Evolutionary conservation across 2,329 filamentous ascomycete genomes (phyloP).

Genomic region (Aspergillus ochraceoroseus): DNA sequence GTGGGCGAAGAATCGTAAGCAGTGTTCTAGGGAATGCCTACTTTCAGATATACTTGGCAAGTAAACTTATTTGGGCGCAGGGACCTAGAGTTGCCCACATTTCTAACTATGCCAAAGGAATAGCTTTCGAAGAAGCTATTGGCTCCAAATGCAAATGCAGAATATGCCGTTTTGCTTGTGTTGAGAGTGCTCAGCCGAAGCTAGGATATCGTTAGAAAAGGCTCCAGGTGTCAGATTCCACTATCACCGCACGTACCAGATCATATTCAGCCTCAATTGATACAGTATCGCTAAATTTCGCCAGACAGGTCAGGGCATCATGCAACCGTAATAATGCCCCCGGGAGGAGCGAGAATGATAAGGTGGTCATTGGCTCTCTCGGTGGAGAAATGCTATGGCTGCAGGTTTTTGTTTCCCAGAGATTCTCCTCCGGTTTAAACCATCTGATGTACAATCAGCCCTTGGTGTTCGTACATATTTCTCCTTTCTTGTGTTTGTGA

Average conservation of each 20-base stretch:
- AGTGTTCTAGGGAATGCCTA: constrained; percentile 27
- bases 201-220: constrained; percentile 26
- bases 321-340: constrained; percentile 54
- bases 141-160: constrained; percentile 54
- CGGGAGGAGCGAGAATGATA: constrained; percentile 53
- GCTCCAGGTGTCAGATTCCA: not conserved
- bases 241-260: constrained; percentile 27
- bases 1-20: too few species aligned
- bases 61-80: constrained; percentile 50
- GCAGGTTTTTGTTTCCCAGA: too few species aligned
- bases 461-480: too few species aligned
- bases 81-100: constrained; percentile 18
- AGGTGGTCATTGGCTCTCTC: constrained; percentile 28
- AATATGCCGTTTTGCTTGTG: constrained; percentile 59
- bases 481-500: too few species aligned
- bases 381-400: constrained; percentile 11
- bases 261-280: constrained; percentile 58
- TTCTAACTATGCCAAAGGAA: constrained; percentile 44
- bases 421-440: too few species aligned
- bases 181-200: constrained; percentile 59
- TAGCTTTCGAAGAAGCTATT: constrained; percentile 55
- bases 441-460: too few species aligned
- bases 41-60: constrained; percentile 57
- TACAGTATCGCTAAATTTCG: constrained; percentile 60
- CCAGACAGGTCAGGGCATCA: constrained; percentile 56